phyloP scores from a whole-genome alignment of 176 grass and related monocot genomes.

The Neostapfia colusana region DNA sequence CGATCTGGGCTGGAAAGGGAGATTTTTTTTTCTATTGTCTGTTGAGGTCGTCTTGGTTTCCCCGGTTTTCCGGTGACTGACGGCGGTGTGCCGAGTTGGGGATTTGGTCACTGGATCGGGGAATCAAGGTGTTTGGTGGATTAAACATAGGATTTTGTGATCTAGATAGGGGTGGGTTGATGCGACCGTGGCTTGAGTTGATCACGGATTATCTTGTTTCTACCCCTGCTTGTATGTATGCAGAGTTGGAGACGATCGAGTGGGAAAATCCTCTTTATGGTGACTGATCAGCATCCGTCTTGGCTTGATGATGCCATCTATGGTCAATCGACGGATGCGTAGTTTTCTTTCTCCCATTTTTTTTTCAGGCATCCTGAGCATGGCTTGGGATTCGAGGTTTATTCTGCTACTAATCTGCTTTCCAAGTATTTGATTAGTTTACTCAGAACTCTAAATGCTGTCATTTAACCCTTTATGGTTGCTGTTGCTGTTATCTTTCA shows the following conservation, averaged over 20 bases:
- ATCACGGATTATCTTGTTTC: slow-evolving; percentile 10
- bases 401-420: neutral
- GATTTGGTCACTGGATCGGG: neutral
- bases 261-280: neutral
- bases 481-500: neutral
- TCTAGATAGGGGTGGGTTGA: neutral
- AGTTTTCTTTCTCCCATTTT: neutral
- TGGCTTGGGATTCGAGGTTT: too few relatives aligned
- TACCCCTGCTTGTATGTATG: neutral
- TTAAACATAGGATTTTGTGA: slow-evolving; percentile 2
- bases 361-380: neutral
- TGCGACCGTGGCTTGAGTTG: neutral
- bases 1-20: slow-evolving; percentile 23
- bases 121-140: neutral
- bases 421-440: neutral
- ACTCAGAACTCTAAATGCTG: neutral
- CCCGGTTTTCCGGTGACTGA: neutral
- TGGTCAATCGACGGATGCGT: neutral
- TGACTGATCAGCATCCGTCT: neutral
- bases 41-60: neutral
- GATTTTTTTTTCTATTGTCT: neutral
- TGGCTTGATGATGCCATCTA: neutral
- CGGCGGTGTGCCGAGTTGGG: neutral
- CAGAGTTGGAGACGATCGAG: neutral
- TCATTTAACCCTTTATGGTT: neutral